Conservation (phyloP, 1,284 basidiomycete genomes). For the Melampsora larici-populina region DNA sequence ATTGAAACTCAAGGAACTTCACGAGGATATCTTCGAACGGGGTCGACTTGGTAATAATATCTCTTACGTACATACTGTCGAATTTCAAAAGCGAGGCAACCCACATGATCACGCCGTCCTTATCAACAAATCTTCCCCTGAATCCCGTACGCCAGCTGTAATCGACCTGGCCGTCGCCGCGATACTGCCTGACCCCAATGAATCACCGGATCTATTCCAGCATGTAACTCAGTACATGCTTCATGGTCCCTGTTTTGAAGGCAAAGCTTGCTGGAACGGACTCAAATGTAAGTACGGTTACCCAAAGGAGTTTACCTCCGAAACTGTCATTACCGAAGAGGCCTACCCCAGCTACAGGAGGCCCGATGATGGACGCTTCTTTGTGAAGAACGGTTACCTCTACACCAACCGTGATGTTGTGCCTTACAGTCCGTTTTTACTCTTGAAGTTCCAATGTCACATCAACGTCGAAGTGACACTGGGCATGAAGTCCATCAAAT, state of each 20-base stretch:
- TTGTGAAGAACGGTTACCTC: not conserved
- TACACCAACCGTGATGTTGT: not conserved
- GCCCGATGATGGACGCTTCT: not conserved
- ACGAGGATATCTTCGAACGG: not conserved
- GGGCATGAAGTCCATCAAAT: too few relatives aligned
- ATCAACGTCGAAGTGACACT: too few relatives aligned
- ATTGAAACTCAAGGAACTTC: not conserved
- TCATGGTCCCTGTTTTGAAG: not conserved
- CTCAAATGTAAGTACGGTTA: too few relatives aligned
- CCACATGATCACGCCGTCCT: conserved; percentile 10
- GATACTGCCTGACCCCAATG: not conserved
- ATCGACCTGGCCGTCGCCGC: not conserved
- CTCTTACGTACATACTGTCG: not conserved
- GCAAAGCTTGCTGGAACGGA: not conserved
- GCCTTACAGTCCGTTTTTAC: conserved; percentile 12
- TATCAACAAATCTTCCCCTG: not conserved
- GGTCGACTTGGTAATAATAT: not conserved
- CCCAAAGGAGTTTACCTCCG: not conserved
- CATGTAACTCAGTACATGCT: not conserved
- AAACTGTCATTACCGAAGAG: too few relatives aligned
- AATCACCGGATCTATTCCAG: not conserved
- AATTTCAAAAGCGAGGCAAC: too few relatives aligned
- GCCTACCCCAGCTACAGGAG: not conserved
- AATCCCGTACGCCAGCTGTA: not conserved
- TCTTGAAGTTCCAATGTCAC: not conserved